phyloP scores from a whole-genome alignment of 164 flowering plant genomes.

The Houttuynia cordata region DNA sequence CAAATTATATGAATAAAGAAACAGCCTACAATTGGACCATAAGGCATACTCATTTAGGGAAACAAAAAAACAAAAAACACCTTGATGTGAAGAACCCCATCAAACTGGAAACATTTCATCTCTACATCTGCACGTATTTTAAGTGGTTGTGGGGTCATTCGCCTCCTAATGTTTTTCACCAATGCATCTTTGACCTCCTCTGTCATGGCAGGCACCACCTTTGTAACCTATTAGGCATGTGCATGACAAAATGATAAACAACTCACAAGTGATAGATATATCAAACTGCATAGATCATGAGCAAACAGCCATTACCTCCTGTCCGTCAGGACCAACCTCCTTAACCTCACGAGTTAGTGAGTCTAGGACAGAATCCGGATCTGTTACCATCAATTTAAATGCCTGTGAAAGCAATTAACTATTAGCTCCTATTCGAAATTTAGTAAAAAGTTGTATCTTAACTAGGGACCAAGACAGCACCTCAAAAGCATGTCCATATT shows the following conservation, averaged over 20 bases:
- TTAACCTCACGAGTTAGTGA: slow-evolving; percentile 77
- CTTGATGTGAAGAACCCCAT: slow-evolving; percentile 99
- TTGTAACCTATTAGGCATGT: slow-evolving; percentile 44
- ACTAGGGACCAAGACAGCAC: too few species aligned
- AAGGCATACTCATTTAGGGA: too few species aligned
- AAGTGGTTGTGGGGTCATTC: slow-evolving; percentile 95
- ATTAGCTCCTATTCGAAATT: too few species aligned
- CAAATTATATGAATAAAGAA: too few species aligned
- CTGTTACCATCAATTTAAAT: slow-evolving; percentile 69
- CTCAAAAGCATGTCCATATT: slow-evolving; percentile 98
- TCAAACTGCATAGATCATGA: too few species aligned
- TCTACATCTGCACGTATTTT: slow-evolving; percentile 94
- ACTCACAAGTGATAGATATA: too few species aligned
- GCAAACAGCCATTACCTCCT: slow-evolving; percentile 50
- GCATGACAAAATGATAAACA: too few species aligned
- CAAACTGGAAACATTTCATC: slow-evolving; percentile 92
- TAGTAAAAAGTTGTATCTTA: slow-evolving; percentile 3
- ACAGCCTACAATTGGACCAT: too few species aligned
- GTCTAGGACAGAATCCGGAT: slow-evolving; percentile 73
- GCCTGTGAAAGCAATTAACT: too few species aligned
- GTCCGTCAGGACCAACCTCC: slow-evolving; percentile 86
- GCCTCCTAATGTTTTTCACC: slow-evolving; percentile 73
- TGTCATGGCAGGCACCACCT: slow-evolving; percentile 73
- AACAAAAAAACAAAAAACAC: too few species aligned
- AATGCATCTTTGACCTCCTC: slow-evolving; percentile 84